Percentiles rank a stretch among this genome's conserved stretches.
Evolutionary conservation across 106 monocot genomes (phyloP).

Genomic region (Platanthera guangdongensis): DNA sequence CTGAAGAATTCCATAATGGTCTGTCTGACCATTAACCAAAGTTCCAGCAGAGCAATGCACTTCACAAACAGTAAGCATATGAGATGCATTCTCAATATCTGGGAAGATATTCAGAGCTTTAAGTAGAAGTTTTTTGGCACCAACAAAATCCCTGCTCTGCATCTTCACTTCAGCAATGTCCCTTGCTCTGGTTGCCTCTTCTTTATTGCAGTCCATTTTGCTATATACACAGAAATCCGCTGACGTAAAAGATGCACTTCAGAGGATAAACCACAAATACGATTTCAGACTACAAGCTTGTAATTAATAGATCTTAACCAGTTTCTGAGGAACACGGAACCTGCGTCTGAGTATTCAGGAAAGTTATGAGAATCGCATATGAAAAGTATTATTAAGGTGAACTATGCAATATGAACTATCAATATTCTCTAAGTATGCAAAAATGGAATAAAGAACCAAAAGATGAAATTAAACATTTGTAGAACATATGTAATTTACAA

Average conservation of each 20-base stretch:
- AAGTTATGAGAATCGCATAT: background rate
- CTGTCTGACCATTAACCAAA: slow-evolving; percentile 36
- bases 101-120: slow-evolving; percentile 66
- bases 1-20: slow-evolving; percentile 70
- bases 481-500: background rate
- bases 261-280: background rate
- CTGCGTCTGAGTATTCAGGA: background rate
- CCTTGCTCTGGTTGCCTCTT: slow-evolving; percentile 70
- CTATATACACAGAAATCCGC: background rate
- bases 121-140: slow-evolving; percentile 43
- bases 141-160: slow-evolving; percentile 43
- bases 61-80: slow-evolving; percentile 73
- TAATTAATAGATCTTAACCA: background rate
- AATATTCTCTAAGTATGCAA: background rate
- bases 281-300: background rate
- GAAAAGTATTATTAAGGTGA: background rate
- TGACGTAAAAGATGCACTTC: background rate
- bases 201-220: slow-evolving; percentile 82
- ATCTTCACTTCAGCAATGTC: slow-evolving; percentile 62
- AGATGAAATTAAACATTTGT: background rate
- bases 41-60: slow-evolving; percentile 50
- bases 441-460: background rate
- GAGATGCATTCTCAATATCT: slow-evolving; percentile 58
- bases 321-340: background rate
- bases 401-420: background rate